These are phyloP conservation scores for Chrysanthemum makinoi DNA, from an alignment of 129 eudicot genomes.

Conservation along the genomic window DNA sequence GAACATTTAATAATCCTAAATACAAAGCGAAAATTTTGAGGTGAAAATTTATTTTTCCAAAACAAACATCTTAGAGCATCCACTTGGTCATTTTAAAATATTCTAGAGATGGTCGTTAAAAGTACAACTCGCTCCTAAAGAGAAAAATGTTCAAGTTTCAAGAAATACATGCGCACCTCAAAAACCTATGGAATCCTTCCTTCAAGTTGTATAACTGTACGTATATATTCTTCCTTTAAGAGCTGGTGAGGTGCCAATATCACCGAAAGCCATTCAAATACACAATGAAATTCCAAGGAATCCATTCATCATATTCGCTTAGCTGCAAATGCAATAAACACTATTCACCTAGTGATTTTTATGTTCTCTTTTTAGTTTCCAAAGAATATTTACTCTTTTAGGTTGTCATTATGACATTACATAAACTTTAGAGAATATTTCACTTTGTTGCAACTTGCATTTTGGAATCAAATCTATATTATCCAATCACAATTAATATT, in stretches of 20 bases:
- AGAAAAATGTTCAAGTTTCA: too few species aligned
- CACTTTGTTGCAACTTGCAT: conserved; percentile 11
- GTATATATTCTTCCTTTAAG: conserved; percentile 20
- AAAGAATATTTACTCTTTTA: conserved; percentile 19
- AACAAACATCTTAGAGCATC: too few species aligned
- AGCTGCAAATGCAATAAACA: background rate
- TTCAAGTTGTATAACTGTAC: background rate
- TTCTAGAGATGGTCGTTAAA: too few species aligned
- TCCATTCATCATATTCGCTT: too few species aligned
- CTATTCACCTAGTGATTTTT: background rate
- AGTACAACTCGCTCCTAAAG: too few species aligned
- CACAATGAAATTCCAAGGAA: too few species aligned
- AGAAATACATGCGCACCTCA: too few species aligned
- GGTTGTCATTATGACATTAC: conserved; percentile 7
- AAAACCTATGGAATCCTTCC: too few species aligned
- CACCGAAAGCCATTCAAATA: conserved; percentile 28
- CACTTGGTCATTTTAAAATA: too few species aligned
- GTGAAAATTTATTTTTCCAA: too few species aligned
- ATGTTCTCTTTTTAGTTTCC: background rate
- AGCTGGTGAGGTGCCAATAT: conserved; percentile 29
- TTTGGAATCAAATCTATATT: conserved; percentile 21
- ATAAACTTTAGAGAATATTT: conserved; percentile 1
- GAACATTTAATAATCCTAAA: too few species aligned
- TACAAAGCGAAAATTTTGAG: too few species aligned
- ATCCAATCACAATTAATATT: conserved; percentile 2